Conservation (phyloP, 805 yeast genomes). For the Saccharomycopsis fodiens region DNA sequence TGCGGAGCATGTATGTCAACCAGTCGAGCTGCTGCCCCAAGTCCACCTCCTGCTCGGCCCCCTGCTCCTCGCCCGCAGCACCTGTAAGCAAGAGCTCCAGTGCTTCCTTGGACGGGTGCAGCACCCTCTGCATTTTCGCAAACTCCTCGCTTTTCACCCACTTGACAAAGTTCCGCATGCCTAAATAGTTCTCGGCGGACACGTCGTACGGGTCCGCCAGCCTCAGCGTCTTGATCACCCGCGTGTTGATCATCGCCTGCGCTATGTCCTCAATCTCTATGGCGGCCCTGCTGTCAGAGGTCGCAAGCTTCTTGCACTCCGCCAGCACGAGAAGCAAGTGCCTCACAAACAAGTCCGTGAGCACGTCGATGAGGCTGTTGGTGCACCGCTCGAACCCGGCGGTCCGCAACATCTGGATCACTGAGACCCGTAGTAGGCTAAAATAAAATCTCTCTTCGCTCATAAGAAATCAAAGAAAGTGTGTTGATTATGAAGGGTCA, state of each 20-base stretch:
- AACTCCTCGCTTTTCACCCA: slow-evolving; percentile 48
- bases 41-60: slow-evolving; percentile 26
- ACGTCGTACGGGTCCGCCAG: slow-evolving; percentile 48
- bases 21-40: slow-evolving; percentile 30
- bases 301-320: slow-evolving; percentile 44
- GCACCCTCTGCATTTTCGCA: slow-evolving; percentile 34
- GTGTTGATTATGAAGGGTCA: too few relatives aligned
- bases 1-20: slow-evolving; percentile 33
- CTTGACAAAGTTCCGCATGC: slow-evolving; percentile 42
- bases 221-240: slow-evolving; percentile 53
- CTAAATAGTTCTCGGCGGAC: slow-evolving; percentile 36
- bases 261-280: slow-evolving; percentile 60
- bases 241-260: slow-evolving; percentile 58
- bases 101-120: slow-evolving; percentile 26
- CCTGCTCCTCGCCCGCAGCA: slow-evolving; percentile 22
- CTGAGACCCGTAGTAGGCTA: slow-evolving; percentile 28
- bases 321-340: slow-evolving; percentile 48
- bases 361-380: slow-evolving; percentile 60
- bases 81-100: slow-evolving; percentile 26
- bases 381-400: slow-evolving; percentile 78
- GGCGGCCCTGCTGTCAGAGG: slow-evolving; percentile 37
- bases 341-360: slow-evolving; percentile 71
- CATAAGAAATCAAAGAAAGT: too few relatives aligned
- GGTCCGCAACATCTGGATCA: slow-evolving; percentile 57
- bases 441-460: slow-evolving; percentile 38